Evolutionary conservation across 2,329 filamentous ascomycete species (phyloP).

Genomic region (Trichothecium sympodiale): DNA sequence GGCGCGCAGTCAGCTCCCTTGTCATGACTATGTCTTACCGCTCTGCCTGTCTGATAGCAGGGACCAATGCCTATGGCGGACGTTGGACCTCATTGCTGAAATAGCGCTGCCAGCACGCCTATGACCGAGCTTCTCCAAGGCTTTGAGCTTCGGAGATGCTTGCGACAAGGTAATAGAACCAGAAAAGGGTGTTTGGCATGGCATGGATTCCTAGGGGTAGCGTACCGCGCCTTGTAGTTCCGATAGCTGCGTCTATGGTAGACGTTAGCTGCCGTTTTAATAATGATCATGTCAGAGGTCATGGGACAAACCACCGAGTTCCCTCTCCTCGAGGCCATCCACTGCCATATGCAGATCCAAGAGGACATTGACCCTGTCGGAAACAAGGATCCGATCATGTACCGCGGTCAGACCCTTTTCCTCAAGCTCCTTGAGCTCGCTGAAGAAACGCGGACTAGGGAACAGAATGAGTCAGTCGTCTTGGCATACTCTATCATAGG

Average conservation of each 20-base stretch:
- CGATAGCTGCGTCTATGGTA: conserved; percentile 16
- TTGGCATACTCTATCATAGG: conserved; percentile 9
- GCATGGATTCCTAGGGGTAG: conserved; percentile 10
- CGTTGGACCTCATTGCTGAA: conserved; percentile 12
- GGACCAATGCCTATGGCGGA: conserved; percentile 25
- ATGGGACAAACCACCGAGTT: conserved; percentile 25
- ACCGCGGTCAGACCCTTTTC: conserved; percentile 24
- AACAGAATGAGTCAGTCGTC: conserved; percentile 12
- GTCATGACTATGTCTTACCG: conserved; percentile 11
- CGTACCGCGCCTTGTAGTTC: conserved; percentile 25
- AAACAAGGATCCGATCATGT: conserved; percentile 45
- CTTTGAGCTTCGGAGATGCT: conserved; percentile 10
- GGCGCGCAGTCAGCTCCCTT: conserved; percentile 11
- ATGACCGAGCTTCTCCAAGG: too few relatives aligned
- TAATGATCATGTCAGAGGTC: too few relatives aligned
- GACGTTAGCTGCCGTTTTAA: conserved; percentile 12
- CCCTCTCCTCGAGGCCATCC: conserved; percentile 55
- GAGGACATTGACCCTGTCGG: conserved; percentile 51
- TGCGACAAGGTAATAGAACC: conserved; percentile 7
- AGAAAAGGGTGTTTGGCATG: too few relatives aligned
- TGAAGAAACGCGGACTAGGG: conserved; percentile 25
- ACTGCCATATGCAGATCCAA: conserved; percentile 56
- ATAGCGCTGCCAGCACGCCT: too few relatives aligned
- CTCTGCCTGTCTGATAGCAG: conserved; percentile 18
- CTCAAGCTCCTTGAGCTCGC: conserved; percentile 27